Base-by-base conservation (phyloP, 2,329 filamentous ascomycete genomes). In the Madurella fahalii region DNA sequence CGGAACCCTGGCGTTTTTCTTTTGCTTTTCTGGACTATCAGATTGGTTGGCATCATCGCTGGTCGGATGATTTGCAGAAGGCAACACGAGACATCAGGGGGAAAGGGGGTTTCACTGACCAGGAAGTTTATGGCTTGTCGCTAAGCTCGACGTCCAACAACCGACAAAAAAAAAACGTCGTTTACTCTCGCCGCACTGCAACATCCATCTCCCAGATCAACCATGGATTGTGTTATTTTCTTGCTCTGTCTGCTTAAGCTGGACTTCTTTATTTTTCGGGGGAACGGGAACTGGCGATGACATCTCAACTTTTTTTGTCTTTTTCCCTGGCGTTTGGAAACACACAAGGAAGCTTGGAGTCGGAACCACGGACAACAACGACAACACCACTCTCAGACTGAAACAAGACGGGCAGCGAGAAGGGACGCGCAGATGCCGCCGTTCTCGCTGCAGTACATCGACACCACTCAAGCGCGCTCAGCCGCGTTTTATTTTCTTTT, bases 41-140 rank as follows among this genome's bases (percentile, higher is more conserved):
- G 58, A 59, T 59, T 62, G 60, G 50, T 61, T 60, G 50, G 56
- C 57, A 45, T 53, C 46, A 53, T 62, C 59, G 59, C 63, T 62
- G 60, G 61, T 64, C 58, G 61, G 58, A 61, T 48, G 56, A 54
- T 58, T 43, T 42, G 34, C 50, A 37, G 34, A 56, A 53, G 43
- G 43, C 32, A 50, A 49, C 34, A 40, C 40, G 42, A 25, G 25
- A 57, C 56, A 43, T 34, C 51, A 54, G 57, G 53, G 43, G 53
- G 54, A 59, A 48, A 46, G 50, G 47, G 43, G 44, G 7, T 3
- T 41, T 44, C 43, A n/a, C 34, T 52, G 30, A 53, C 54, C 55
- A 60, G 56, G 58, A 57, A 54, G 47, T 45, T 40, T 54, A 25
- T 49, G 31, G 32, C 40, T 58, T 58, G 47, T 44, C 41, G 52